These are phyloP conservation scores for Trapa bicornis DNA, from an alignment of 345 rosid genomes.

Conservation along the genomic window DNA sequence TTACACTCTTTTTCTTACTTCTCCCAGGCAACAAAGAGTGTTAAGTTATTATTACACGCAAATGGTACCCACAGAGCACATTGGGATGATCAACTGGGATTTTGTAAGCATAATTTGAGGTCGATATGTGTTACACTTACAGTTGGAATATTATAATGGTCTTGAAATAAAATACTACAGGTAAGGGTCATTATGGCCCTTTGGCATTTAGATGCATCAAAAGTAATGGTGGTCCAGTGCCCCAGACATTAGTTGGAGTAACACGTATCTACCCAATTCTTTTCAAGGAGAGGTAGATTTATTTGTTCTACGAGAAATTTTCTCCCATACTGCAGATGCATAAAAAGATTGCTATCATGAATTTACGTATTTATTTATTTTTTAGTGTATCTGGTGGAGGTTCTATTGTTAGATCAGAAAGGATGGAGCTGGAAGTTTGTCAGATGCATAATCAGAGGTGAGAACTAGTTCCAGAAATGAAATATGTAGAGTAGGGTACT, in stretches of 20 bases:
- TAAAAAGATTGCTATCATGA: not conserved
- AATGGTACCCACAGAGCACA: slow-evolving; percentile 95
- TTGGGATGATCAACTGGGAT: slow-evolving; percentile 87
- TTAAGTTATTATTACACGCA: slow-evolving; percentile 50
- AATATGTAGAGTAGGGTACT: not conserved
- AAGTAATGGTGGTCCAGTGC: slow-evolving; percentile 73
- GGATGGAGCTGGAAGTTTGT: slow-evolving; percentile 48
- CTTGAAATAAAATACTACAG: slow-evolving; percentile 23
- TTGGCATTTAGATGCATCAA: slow-evolving; percentile 86
- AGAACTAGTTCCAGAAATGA: slow-evolving; percentile 3
- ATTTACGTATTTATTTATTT: not conserved
- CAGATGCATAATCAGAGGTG: slow-evolving; percentile 44
- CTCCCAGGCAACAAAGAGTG: slow-evolving; percentile 47
- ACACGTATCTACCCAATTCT: slow-evolving; percentile 79
- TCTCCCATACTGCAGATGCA: not conserved
- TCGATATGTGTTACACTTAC: slow-evolving; percentile 10
- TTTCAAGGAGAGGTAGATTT: slow-evolving; percentile 73
- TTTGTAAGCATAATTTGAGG: slow-evolving; percentile 44
- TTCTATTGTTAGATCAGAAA: slow-evolving; percentile 78
- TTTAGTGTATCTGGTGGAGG: slow-evolving; percentile 46
- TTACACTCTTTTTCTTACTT: slow-evolving; percentile 8
- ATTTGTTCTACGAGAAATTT: not conserved
- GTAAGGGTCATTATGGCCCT: slow-evolving; percentile 55
- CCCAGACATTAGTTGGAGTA: slow-evolving; percentile 69
- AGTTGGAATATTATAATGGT: not conserved